These are phyloP conservation scores for Chytridium lagenaria DNA, from an alignment of 371 early-diverging fungal genomes.

Conservation along the genomic window DNA sequence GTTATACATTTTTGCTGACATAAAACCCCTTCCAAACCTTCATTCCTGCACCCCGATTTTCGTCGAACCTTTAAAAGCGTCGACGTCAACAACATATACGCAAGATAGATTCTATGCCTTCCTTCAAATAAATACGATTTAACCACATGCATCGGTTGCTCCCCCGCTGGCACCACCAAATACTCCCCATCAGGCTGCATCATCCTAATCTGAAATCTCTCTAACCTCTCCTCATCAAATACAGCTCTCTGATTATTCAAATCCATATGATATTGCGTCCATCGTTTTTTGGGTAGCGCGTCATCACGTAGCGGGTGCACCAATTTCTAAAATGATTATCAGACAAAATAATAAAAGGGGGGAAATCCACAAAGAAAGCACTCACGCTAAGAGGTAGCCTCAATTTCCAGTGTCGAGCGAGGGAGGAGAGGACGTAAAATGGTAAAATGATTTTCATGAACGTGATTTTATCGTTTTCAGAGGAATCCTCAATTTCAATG, in stretches of 20 bases:
- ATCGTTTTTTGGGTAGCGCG: constrained; percentile 20
- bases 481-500: constrained; percentile 16
- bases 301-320: constrained; percentile 13
- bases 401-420: constrained; percentile 9
- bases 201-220: not conserved
- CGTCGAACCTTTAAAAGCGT: not conserved
- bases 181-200: not conserved
- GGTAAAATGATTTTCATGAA: constrained; percentile 23
- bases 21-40: constrained; percentile 11
- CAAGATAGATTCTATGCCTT: constrained; percentile 16
- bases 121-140: constrained; percentile 24
- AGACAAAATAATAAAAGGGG: not conserved
- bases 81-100: constrained; percentile 10
- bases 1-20: not conserved
- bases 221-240: constrained; percentile 8
- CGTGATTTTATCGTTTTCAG: not conserved
- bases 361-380: not conserved
- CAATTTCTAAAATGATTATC: not conserved
- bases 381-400: constrained; percentile 1
- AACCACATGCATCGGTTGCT: constrained; percentile 19
- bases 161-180: not conserved
- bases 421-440: constrained; percentile 16
- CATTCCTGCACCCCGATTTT: constrained; percentile 2
- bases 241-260: constrained; percentile 14
- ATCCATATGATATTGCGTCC: constrained; percentile 7